Conservation (phyloP, 495 filamentous ascomycete species). For the Tricharina praecox region DNA sequence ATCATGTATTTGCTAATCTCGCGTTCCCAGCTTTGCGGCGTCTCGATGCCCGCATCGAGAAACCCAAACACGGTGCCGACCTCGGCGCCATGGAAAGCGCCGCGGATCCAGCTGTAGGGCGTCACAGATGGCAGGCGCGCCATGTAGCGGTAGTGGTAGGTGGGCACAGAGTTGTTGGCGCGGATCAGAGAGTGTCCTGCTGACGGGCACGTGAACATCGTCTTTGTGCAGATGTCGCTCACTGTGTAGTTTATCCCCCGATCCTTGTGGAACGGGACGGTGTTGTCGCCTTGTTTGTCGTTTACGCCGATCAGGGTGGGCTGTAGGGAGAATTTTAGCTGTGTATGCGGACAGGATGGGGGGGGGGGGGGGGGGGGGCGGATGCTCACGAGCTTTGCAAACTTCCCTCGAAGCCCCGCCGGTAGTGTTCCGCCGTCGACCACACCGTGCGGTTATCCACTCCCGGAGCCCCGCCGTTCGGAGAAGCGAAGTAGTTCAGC, state of each 20-base stretch:
- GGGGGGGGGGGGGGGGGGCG: too few species aligned
- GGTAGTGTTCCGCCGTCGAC: neutral
- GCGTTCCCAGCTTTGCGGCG: neutral
- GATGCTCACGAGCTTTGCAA: constrained; percentile 8
- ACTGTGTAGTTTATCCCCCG: neutral
- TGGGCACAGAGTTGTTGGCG: neutral
- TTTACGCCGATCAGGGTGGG: constrained; percentile 5
- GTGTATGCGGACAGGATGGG: neutral
- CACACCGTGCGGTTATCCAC: constrained; percentile 2
- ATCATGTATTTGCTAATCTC: constrained; percentile 1
- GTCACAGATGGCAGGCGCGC: neutral
- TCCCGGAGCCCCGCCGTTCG: neutral
- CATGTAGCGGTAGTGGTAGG: constrained; percentile 7
- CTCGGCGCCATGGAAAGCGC: neutral
- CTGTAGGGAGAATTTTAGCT: too few species aligned
- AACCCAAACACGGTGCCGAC: neutral
- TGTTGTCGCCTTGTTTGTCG: neutral
- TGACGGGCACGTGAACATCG: neutral
- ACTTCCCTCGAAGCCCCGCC: neutral
- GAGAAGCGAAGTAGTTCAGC: neutral
- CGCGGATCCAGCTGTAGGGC: constrained; percentile 1
- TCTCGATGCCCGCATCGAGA: neutral
- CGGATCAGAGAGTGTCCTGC: neutral
- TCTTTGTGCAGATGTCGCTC: neutral
- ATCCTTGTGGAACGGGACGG: neutral